A percentile compares a stretch with the other conserved stretches of the same genome.
Evolutionary conservation across 2,329 filamentous ascomycete genomes (phyloP).

Genomic region (Cyphellophora europaea): DNA sequence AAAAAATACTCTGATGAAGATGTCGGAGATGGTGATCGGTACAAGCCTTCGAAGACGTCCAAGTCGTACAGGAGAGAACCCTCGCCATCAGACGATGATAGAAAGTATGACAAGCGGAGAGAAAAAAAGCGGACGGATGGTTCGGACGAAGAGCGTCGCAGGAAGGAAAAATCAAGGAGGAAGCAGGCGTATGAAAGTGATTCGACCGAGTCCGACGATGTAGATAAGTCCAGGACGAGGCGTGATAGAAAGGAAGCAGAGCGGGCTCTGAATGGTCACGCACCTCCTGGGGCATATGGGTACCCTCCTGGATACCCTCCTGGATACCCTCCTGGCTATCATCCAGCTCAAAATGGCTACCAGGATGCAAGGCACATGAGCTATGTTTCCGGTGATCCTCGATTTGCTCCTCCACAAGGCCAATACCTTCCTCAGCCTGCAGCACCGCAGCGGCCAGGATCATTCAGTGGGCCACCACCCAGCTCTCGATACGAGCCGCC

Average conservation of each 20-base stretch:
- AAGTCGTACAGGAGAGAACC: slow-evolving; percentile 8
- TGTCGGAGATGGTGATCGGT: slow-evolving; percentile 17
- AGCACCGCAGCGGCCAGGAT: slow-evolving; percentile 16
- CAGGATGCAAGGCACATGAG: slow-evolving; percentile 10
- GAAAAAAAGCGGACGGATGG: slow-evolving; percentile 3
- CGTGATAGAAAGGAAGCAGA: not conserved
- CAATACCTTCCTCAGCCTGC: slow-evolving; percentile 5
- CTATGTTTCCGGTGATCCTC: slow-evolving; percentile 29
- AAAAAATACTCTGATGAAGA: slow-evolving; percentile 15
- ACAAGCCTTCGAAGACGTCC: slow-evolving; percentile 9
- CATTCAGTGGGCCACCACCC: slow-evolving; percentile 12
- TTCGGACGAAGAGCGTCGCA: slow-evolving; percentile 2
- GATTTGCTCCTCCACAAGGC: slow-evolving; percentile 28
- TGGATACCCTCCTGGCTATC: slow-evolving; percentile 6
- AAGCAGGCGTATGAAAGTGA: slow-evolving; percentile 9
- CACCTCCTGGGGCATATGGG: slow-evolving; percentile 9
- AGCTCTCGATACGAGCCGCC: slow-evolving; percentile 18
- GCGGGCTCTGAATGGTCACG: slow-evolving; percentile 4
- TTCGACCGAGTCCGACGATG: slow-evolving; percentile 9
- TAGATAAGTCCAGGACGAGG: slow-evolving; percentile 1
- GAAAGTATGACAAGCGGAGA: slow-evolving; percentile 4
- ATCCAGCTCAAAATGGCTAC: not conserved
- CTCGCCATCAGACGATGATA: slow-evolving; percentile 12
- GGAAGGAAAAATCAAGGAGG: no score
- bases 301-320: slow-evolving; percentile 4